Conservation (phyloP, 2,329 filamentous ascomycete genomes). For the Fusarium pseudograminearum region DNA sequence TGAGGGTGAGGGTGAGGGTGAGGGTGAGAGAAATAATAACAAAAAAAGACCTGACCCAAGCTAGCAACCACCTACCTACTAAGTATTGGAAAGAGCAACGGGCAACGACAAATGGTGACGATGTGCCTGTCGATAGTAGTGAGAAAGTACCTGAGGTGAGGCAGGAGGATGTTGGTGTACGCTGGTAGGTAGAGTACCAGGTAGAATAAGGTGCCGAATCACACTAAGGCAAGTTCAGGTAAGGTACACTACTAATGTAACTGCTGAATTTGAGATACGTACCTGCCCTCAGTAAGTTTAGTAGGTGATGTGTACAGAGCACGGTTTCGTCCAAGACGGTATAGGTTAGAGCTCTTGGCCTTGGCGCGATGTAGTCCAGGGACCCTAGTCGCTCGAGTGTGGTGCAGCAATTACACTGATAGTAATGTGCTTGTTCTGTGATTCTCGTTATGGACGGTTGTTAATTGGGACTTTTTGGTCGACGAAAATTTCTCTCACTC, state of each 20-base stretch:
- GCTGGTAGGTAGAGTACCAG: neutral
- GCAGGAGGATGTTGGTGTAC: neutral
- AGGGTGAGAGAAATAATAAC: neutral
- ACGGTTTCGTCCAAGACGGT: conserved; percentile 38
- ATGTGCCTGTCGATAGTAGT: neutral
- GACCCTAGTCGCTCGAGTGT: conserved; percentile 14
- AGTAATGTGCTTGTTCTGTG: neutral
- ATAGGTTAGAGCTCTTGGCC: conserved; percentile 3
- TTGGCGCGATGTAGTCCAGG: conserved; percentile 33
- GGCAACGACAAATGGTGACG: neutral
- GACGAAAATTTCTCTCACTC: neutral
- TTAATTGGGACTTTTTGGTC: neutral
- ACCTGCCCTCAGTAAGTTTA: conserved; percentile 5
- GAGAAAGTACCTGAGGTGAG: conserved; percentile 27
- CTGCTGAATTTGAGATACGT: neutral
- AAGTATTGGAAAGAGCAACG: neutral
- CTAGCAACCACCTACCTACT: neutral
- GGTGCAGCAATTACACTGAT: neutral
- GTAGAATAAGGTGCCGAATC: conserved; percentile 30
- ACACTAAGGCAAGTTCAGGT: conserved; percentile 19
- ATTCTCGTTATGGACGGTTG: conserved; percentile 3
- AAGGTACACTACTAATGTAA: conserved; percentile 4
- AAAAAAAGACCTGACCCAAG: too few relatives aligned
- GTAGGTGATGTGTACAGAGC: conserved; percentile 10
- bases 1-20: neutral